A percentile compares a stretch with the other conserved stretches of the same genome.
Conservation (phyloP, 768 basidiomycete genomes). For the Amanita pseudoporphyria region DNA sequence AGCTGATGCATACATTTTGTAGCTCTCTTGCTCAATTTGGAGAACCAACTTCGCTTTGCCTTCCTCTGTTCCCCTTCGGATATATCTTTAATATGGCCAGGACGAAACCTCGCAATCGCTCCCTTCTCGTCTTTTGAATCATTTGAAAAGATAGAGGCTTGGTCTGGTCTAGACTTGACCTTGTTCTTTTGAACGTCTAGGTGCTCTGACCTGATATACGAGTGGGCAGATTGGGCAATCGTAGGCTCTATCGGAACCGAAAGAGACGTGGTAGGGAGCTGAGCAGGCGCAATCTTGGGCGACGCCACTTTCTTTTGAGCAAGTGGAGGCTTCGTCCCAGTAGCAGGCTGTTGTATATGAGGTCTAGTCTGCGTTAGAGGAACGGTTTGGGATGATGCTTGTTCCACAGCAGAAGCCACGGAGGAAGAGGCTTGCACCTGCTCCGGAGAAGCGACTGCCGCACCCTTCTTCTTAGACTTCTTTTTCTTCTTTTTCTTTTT, state of each 20-base stretch:
- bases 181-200: conserved; percentile 46
- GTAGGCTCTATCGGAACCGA: conserved; percentile 35
- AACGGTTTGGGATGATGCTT: conserved; percentile 10
- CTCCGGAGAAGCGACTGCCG: conserved; percentile 22
- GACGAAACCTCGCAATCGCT: conserved; percentile 42
- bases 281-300: conserved; percentile 11
- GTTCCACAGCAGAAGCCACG: conserved; percentile 9
- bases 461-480: conserved; percentile 68
- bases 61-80: conserved; percentile 30
- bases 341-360: conserved; percentile 10
- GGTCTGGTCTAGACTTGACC: conserved; percentile 59
- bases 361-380: conserved; percentile 8
- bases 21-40: conserved; percentile 50
- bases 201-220: conserved; percentile 52
- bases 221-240: conserved; percentile 57
- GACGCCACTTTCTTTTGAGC: conserved; percentile 8
- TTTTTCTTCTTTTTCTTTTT: conserved; percentile 66
- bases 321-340: conserved; percentile 14
- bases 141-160: conserved; percentile 39
- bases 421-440: conserved; percentile 13
- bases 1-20: conserved; percentile 55
- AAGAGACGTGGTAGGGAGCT: conserved; percentile 23
- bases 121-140: conserved; percentile 32
- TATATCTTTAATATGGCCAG: conserved; percentile 20
- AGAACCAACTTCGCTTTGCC: conserved; percentile 46